Percentiles rank a stretch among this genome's conserved stretches.
Evolutionary conservation across 1,139 yeast species (phyloP).

Genomic region (Sugiyamaella neomexicana): DNA sequence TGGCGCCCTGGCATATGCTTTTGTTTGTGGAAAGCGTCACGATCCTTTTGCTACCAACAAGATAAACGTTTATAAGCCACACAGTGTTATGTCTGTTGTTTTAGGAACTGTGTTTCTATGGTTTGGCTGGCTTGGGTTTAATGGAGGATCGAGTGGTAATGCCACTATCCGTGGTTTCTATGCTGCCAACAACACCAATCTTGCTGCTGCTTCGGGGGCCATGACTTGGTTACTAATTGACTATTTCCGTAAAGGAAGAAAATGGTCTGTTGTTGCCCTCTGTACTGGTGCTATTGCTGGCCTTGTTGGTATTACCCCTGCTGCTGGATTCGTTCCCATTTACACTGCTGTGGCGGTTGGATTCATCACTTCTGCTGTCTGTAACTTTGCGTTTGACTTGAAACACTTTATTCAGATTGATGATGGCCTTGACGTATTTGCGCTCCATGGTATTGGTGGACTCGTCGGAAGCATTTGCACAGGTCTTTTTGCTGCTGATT

Average conservation of each 20-base stretch:
- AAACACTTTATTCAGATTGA: conserved; percentile 74
- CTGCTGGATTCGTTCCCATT: conserved; percentile 92
- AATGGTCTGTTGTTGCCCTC: conserved; percentile 93
- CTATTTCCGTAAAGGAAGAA: conserved; percentile 81
- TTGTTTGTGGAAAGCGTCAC: conserved; percentile 86
- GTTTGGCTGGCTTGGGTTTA: conserved; percentile 99
- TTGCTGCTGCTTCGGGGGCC: conserved; percentile 92
- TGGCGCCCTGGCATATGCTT: conserved; percentile 91
- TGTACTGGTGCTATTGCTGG: conserved; percentile 95
- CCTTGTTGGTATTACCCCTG: conserved; percentile 94
- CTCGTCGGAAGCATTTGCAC: conserved; percentile 79
- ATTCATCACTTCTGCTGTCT: conserved; percentile 68
- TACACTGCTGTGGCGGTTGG: conserved; percentile 88
- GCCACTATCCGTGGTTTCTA: conserved; percentile 90
- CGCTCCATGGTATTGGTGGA: conserved; percentile 94
- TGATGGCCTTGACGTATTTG: conserved; percentile 94
- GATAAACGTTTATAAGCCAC: conserved; percentile 79
- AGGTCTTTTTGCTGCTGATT: conserved; percentile 92
- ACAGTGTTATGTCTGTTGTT: conserved; percentile 69
- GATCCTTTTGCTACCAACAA: conserved; percentile 59
- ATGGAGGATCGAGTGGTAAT: conserved; percentile 95
- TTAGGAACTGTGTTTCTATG: conserved; percentile 91
- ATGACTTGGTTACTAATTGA: conserved; percentile 92
- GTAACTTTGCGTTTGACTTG: conserved; percentile 83
- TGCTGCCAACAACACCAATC: conserved; percentile 86